Percentiles rank a stretch among this genome's conserved stretches.
These are phyloP conservation scores for Candolleomyces aberdarensis DNA, from an alignment of 768 basidiomycete genomes.

Conservation along the genomic window DNA sequence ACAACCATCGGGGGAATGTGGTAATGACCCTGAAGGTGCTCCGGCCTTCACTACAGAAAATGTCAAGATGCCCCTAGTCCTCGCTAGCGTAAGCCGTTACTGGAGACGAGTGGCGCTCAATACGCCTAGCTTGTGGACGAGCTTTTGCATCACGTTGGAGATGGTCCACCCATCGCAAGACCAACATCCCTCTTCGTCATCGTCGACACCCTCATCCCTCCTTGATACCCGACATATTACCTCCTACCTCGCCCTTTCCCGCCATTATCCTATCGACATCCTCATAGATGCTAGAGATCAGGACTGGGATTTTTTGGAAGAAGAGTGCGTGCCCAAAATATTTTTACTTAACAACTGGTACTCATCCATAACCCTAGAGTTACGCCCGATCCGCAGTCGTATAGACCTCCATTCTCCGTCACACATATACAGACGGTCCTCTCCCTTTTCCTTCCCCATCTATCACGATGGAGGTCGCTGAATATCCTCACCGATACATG, in stretches of 20 bases:
- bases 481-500: conserved; percentile 54
- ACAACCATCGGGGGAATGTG: conserved; percentile 7
- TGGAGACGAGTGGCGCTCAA: conserved; percentile 51
- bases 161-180: conserved; percentile 22
- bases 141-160: conserved; percentile 45
- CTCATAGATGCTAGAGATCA: conserved; percentile 57
- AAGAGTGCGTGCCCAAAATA: conserved; percentile 32
- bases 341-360: neutral
- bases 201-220: neutral
- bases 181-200: neutral
- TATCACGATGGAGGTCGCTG: conserved; percentile 51
- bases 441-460: conserved; percentile 46
- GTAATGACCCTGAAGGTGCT: conserved; percentile 18
- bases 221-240: conserved; percentile 37
- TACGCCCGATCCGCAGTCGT: conserved; percentile 16
- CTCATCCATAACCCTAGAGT: neutral
- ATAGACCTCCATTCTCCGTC: conserved; percentile 37
- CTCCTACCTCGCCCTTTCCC: conserved; percentile 44
- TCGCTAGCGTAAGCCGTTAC: conserved; percentile 46
- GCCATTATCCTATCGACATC: conserved; percentile 48
- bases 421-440: conserved; percentile 44
- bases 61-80: conserved; percentile 40
- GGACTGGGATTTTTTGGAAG: conserved; percentile 55
- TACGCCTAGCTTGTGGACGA: conserved; percentile 54
- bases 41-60: conserved; percentile 37